Evolutionary conservation across 495 filamentous ascomycete genomes (phyloP).

Genomic region (Penicillium daleae): DNA sequence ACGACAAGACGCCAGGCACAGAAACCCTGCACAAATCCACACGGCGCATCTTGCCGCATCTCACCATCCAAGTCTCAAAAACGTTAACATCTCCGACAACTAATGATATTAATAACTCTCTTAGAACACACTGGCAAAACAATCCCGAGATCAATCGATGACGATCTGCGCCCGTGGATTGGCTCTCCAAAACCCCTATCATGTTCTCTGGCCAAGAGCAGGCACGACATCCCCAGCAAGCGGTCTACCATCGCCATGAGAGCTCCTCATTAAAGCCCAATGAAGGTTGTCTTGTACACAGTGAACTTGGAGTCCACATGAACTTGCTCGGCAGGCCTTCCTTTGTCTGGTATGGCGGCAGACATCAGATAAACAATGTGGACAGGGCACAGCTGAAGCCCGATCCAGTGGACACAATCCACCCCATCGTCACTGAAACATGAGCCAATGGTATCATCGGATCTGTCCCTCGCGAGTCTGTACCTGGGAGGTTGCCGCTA

Average conservation of each 20-base stretch:
- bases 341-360: conserved; percentile 7
- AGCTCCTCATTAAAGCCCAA: not conserved
- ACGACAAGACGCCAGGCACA: not conserved
- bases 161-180: conserved; percentile 15
- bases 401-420: conserved; percentile 27
- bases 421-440: conserved; percentile 8
- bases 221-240: not conserved
- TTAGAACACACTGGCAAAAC: conserved; percentile 13
- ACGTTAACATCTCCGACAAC: conserved; percentile 2
- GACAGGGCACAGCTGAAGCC: conserved; percentile 21
- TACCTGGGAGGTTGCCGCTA: not conserved
- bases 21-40: conserved; percentile 1
- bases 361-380: conserved; percentile 15
- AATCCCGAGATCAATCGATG: conserved; percentile 21
- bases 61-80: conserved; percentile 18
- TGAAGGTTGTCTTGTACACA: not conserved
- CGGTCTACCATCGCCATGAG: not conserved
- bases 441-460: conserved; percentile 18
- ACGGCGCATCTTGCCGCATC: conserved; percentile 4
- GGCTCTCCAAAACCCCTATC: not conserved
- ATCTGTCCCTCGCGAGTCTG: conserved; percentile 2
- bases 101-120: conserved; percentile 1
- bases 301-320: not conserved
- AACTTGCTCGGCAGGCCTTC: conserved; percentile 12
- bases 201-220: not conserved